Evolutionary conservation across 176 grass and related monocot species (phyloP).

Genomic region (Oryza brachyantha): DNA sequence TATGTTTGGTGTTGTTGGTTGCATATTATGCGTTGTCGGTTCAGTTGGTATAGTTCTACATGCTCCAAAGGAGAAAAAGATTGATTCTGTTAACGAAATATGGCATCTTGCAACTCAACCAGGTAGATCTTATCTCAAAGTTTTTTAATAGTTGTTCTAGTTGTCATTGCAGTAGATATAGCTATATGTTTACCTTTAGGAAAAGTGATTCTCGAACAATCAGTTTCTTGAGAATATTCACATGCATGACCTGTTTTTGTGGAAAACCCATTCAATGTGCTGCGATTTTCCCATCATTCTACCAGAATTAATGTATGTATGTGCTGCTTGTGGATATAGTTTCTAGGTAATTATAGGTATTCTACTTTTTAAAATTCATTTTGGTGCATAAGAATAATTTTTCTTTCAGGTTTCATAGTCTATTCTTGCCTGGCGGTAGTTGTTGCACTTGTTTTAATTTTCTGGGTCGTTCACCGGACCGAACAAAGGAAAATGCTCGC

Average conservation of each 20-base stretch:
- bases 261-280: not conserved
- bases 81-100: conserved; percentile 86
- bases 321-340: not conserved
- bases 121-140: conserved; percentile 42
- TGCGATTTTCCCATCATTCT: not conserved
- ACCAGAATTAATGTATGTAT: not conserved
- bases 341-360: not conserved
- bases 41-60: conserved; percentile 80
- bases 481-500: conserved; percentile 79
- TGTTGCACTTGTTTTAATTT: conserved; percentile 59
- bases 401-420: conserved; percentile 66
- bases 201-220: not conserved
- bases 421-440: conserved; percentile 68
- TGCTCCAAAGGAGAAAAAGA: conserved; percentile 78
- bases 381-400: conserved; percentile 17
- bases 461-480: conserved; percentile 64
- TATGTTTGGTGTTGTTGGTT: conserved; percentile 86
- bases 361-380: conserved; percentile 2
- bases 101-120: conserved; percentile 86
- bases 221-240: not conserved
- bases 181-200: not conserved
- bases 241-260: not conserved
- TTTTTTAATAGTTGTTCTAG: not conserved
- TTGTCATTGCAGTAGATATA: conserved; percentile 1
- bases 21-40: conserved; percentile 81